phyloP scores from a whole-genome alignment of 495 filamentous ascomycete genomes.

The Gamarada debralockiae region DNA sequence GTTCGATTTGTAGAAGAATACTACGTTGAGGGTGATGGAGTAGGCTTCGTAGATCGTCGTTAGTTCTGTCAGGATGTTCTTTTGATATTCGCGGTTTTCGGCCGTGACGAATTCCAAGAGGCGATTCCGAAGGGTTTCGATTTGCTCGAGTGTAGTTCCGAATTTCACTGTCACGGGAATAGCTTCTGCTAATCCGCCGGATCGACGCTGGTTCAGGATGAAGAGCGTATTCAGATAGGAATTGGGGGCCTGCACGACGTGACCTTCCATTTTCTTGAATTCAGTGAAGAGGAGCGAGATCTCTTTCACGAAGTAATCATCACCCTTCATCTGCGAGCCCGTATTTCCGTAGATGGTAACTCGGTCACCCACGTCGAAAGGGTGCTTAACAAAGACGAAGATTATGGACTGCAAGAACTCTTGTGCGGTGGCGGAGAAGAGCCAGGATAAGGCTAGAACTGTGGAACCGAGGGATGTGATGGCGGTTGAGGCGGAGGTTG shows the following conservation, averaged over 20 bases:
- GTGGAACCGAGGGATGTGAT: constrained; percentile 83
- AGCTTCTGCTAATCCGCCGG: constrained; percentile 83
- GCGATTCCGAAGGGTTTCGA: constrained; percentile 77
- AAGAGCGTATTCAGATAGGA: constrained; percentile 89
- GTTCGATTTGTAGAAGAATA: constrained; percentile 96
- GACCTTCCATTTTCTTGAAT: constrained; percentile 97
- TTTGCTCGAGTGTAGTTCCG: constrained; percentile 82
- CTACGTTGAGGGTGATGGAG: constrained; percentile 80
- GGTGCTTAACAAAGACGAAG: constrained; percentile 97
- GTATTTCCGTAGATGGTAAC: constrained; percentile 91
- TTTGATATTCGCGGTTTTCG: constrained; percentile 90
- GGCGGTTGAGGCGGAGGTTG: constrained; percentile 77
- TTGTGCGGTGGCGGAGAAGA: constrained; percentile 87
- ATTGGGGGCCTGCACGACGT: constrained; percentile 94
- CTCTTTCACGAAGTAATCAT: constrained; percentile 95
- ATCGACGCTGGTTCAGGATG: constrained; percentile 90
- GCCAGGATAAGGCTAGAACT: constrained; percentile 84
- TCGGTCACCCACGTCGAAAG: constrained; percentile 94
- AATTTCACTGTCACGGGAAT: constrained; percentile 82
- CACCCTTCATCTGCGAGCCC: constrained; percentile 68
- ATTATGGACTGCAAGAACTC: constrained; percentile 82
- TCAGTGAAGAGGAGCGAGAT: constrained; percentile 94
- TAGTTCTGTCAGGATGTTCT: constrained; percentile 87
- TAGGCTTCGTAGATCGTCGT: constrained; percentile 54
- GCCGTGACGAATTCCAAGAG: constrained; percentile 79